Base-by-base conservation (phyloP, 805 yeast genomes). In the Komagataella kurtzmanii region DNA sequence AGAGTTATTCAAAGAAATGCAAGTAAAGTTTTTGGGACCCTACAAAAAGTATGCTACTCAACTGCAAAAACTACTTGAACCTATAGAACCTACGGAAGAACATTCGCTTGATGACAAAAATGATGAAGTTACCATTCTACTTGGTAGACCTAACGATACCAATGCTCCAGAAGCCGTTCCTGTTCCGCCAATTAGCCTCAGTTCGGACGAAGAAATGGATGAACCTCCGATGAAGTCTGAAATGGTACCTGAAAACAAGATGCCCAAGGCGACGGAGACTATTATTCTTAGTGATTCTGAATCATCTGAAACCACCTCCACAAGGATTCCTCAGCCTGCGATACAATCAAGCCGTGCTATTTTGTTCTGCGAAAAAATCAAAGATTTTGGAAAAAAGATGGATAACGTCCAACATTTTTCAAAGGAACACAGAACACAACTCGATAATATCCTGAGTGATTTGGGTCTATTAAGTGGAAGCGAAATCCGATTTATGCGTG, bases 1-100 rank as follows among this genome's bases (percentile, higher is more conserved):
- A 44, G 48, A 47, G 5, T 19, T 63, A 6, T 47, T 52, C 3
- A 40, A 23, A 8, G 54, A 52, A 10, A 44, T 52, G 12, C 54
- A 52, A 24, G 24, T 45, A 2, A 30, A 30, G 40, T 30, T 30
- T 14, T 30, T 30, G 14, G 40, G 40, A 30, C 40, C 40, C 12
- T 30, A 30, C 14, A 10, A 14, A 10, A 30, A 30, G 14, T 30
- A 30, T 8, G 14, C 14, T 3, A 30, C 40, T 10, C 40, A 30
- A 30, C 40, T 30, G 6, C 40, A 30, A 14, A 30, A 30, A 8
- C 14, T 30, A 8, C 40, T 30, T 10, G 40, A 30, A 30, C 40
- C 40, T 30, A 4, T 14, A 30, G 40, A 30, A 30, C 40, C n/a
- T 10, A 3, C n/a, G 14, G 40, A 30, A 14, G 40, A 30, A 8